Evolutionary conservation across 1,139 yeast genomes (phyloP).

Genomic region (Meyerozyma smithsonii): DNA sequence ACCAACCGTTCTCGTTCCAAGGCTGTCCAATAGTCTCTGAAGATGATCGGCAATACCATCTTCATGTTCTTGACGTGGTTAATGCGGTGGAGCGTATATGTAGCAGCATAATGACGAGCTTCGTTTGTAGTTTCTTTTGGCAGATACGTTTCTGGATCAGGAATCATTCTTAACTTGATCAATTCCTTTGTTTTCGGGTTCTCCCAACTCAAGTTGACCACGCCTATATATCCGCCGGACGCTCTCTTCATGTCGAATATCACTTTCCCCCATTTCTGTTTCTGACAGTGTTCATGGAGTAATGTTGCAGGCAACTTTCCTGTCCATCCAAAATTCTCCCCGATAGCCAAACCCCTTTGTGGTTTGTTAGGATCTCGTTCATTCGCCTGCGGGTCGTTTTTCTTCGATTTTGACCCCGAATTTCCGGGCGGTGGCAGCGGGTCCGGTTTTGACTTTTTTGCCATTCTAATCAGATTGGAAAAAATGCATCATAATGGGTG

Average conservation of each 20-base stretch:
- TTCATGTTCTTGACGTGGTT: constrained; percentile 78
- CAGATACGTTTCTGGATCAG: constrained; percentile 48
- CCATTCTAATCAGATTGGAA: not conserved
- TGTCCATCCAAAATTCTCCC: constrained; percentile 70
- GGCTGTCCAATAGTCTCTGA: constrained; percentile 71
- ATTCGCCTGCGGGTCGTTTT: constrained; percentile 4
- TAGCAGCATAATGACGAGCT: constrained; percentile 88
- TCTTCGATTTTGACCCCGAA: constrained; percentile 6
- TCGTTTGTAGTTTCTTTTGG: constrained; percentile 80
- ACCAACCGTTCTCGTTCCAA: constrained; percentile 56
- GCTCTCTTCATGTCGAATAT: constrained; percentile 62
- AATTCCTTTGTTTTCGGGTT: constrained; percentile 78
- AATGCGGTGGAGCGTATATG: constrained; percentile 76
- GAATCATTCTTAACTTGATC: constrained; percentile 55
- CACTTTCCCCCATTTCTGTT: constrained; percentile 85
- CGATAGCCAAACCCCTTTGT: constrained; percentile 39
- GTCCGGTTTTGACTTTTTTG: not conserved
- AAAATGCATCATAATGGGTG: not conserved
- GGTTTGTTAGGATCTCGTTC: constrained; percentile 26
- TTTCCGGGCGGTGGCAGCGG: constrained; percentile 1
- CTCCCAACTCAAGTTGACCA: constrained; percentile 60
- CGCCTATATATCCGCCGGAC: constrained; percentile 54
- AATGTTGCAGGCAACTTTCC: constrained; percentile 89
- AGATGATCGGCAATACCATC: constrained; percentile 82
- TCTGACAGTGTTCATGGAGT: constrained; percentile 83